Evolutionary conservation across 2,329 filamentous ascomycete genomes (phyloP), one percentile per base, ranked within the genome.

Genomic region (Pseudogymnoascus sp.): DNA sequence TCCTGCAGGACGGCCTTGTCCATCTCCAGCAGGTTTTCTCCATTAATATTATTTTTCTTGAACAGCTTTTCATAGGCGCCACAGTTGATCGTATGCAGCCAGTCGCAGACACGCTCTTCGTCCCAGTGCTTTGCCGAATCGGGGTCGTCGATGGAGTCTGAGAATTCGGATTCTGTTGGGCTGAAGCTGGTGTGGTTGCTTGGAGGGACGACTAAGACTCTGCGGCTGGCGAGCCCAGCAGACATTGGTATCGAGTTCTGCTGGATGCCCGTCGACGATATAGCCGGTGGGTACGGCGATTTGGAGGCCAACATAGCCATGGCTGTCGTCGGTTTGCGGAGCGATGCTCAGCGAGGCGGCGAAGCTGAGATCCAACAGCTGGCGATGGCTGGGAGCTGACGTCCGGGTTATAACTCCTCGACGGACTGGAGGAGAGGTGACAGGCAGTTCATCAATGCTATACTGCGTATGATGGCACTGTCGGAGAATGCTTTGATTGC

Each of bases 1-100:
- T 99, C 94, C 75, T 96, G 95, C 66, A 99, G 81, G 41, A 96
- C 91, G 62, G 92, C 88, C 79, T 96, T 95, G 76, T 99, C 94
- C 81, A 97, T 93, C 77, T 99, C 94, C 68, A 99, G 82, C 48
- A 99, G 80, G 72, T 96, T 97, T 77, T 97, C 92, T 70, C 94
- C 94, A 73, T 94, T 99, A 79, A 99, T 97, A 75, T 97, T 91
- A 74, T 99, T 96, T 72, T 87, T 87, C 76, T 90, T 77, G 76
- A 97, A 97, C 27, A 96, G 76, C 71, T 90, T 87, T 73, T 96
- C 92, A 76, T 99, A 97, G 73, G 97, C 92, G 68, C 88, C 87
- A 72, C 92, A 97, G 72, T 95, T 93, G 73, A 99, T 92, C 69
- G 86, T 92, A 70, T 87, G 84, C 66, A 99, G 81, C 83, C 96